Evolutionary conservation across 371 early-diverging fungal genomes (phyloP).

Genomic region (Mortierella sp.): DNA sequence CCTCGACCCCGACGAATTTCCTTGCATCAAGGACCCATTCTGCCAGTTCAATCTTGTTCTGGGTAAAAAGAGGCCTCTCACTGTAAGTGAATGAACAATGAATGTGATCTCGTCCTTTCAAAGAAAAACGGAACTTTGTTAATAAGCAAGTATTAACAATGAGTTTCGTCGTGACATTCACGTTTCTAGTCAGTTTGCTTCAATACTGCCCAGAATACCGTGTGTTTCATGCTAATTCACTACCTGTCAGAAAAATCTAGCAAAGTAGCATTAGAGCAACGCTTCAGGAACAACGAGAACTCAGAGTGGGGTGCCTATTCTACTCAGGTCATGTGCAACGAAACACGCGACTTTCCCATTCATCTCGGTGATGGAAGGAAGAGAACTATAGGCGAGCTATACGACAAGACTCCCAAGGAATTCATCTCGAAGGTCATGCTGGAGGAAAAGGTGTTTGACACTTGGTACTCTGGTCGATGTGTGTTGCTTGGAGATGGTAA

Average conservation of each 20-base stretch:
- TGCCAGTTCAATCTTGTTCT: not conserved
- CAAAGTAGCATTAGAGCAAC: not conserved
- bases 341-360: not conserved
- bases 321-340: not conserved
- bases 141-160: too few relatives aligned
- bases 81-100: too few relatives aligned
- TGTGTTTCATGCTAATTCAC: not conserved
- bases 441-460: not conserved
- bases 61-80: conserved; percentile 6
- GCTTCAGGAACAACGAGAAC: not conserved
- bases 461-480: not conserved
- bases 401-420: not conserved
- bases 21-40: not conserved
- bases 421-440: not conserved
- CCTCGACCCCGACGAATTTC: conserved; percentile 6
- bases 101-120: too few relatives aligned
- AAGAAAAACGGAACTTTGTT: too few relatives aligned
- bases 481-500: not conserved
- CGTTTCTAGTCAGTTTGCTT: not conserved
- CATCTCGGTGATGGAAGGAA: not conserved
- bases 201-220: not conserved
- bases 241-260: not conserved
- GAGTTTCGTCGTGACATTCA: too few relatives aligned
- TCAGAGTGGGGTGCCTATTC: not conserved
- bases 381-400: not conserved